Evolutionary conservation across 371 early-diverging fungal species (phyloP), one percentile per base, ranked within the genome.

Genomic region (Mucor sp.): DNA sequence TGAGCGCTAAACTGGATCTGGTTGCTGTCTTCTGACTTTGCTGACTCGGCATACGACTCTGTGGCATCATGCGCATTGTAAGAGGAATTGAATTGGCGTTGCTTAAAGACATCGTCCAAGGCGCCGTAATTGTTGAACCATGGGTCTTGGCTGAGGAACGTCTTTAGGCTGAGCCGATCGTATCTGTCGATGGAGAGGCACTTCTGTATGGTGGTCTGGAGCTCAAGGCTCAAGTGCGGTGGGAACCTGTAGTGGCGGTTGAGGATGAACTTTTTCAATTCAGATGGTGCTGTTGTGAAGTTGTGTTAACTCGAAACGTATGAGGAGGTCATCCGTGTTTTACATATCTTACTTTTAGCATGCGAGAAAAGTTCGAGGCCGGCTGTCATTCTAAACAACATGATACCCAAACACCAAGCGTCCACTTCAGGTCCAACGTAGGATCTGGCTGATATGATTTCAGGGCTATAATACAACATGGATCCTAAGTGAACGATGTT

Each of bases 331-430:
- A 33, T 60, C 8, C 25, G 15, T 39, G 27, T 23, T 21, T 1
- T 21, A 21, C 25, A 4, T 23, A 23, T 25, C 72, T 79, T 77
- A 80, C 83, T 78, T 59, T 80, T 80, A 41, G 86, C 79, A 62
- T 85, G 86, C 14, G 82, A 89, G 82, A 96, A 97, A 0, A 96
- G 97, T 43, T 96, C 90, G 65, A 89, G 88, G 2, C 98, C 98
- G 37, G 94, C 93, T 9, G 93, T 90, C 85, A 96, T 89, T 32
- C 95, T 90, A 74, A 93, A 97, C 15, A 97, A 70, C 56, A 95
- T 91, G 14, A 97, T 94, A 15, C 98, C 98, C 37, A 96, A 74
- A 69, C 88, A 88, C 91, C 91, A 91, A 30, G 87, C 82, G 70
- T 91, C 91, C 15, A 90, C 81, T 65, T 90, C 90, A 8, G 89